phyloP scores from a whole-genome alignment of 169 alveolate genomes.

The Babesia microti region DNA sequence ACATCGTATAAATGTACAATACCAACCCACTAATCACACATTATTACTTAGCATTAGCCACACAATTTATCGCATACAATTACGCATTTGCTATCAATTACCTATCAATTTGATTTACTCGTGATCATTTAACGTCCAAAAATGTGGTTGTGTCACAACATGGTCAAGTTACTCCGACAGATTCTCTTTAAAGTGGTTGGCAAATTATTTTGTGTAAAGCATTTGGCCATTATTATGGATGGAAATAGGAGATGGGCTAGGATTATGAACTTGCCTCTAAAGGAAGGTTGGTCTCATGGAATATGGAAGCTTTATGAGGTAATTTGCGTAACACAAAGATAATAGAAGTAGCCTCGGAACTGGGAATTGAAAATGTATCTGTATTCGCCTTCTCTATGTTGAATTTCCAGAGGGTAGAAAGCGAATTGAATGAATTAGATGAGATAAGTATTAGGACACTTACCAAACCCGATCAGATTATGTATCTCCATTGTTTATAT shows the following conservation, averaged over 20 bases:
- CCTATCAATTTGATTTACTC: background rate
- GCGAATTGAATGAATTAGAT: slow-evolving; percentile 18
- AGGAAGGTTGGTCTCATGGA: slow-evolving; percentile 30
- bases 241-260: slow-evolving; percentile 81
- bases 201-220: slow-evolving; percentile 38
- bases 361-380: slow-evolving; percentile 63
- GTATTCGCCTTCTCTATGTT: slow-evolving; percentile 71
- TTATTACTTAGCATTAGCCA: no score
- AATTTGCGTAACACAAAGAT: slow-evolving; percentile 13
- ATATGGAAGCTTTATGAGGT: slow-evolving; percentile 32
- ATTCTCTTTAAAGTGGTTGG: no score
- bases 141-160: no score
- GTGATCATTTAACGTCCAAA: no score
- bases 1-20: no score
- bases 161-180: no score
- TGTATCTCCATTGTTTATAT: slow-evolving; percentile 10
- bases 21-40: no score
- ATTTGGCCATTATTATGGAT: slow-evolving; percentile 77
- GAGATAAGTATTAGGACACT: slow-evolving; percentile 1
- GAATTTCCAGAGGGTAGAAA: slow-evolving; percentile 59
- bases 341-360: slow-evolving; percentile 46
- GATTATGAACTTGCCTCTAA: slow-evolving; percentile 5
- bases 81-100: background rate
- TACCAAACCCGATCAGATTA: background rate
- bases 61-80: no score